These are phyloP conservation scores for Phyllosticta citribraziliensis DNA, from an alignment of 2,329 filamentous ascomycete species.

Conservation along the genomic window DNA sequence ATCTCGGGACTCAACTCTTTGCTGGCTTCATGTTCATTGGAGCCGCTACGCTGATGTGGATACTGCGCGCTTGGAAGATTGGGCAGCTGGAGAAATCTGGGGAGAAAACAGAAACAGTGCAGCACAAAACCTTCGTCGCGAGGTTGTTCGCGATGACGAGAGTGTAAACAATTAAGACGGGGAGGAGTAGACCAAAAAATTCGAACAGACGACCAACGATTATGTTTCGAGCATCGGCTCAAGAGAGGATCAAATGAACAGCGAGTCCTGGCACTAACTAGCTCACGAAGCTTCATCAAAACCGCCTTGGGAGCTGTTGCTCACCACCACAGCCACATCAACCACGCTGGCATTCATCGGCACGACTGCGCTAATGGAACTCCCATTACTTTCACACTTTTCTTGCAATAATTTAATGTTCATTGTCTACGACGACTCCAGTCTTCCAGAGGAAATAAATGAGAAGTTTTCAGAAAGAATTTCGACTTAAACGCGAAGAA, in stretches of 20 bases:
- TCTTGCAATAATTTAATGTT: too few relatives aligned
- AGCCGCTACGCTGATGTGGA: constrained; percentile 42
- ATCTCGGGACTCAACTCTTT: constrained; percentile 51
- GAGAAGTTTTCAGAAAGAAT: neutral
- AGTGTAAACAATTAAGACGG: neutral
- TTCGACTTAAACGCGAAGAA: neutral
- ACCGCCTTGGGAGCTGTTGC: too few relatives aligned
- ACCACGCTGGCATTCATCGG: too few relatives aligned
- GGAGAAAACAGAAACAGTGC: constrained; percentile 17
- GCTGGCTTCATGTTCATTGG: constrained; percentile 53
- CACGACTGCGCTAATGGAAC: too few relatives aligned
- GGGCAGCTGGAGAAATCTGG: constrained; percentile 38
- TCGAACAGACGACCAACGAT: neutral
- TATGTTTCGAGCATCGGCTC: neutral
- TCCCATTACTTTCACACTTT: too few relatives aligned
- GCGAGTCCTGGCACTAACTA: too few relatives aligned
- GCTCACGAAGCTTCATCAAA: too few relatives aligned
- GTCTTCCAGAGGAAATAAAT: neutral
- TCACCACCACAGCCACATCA: too few relatives aligned
- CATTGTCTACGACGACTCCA: neutral
- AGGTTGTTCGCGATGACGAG: neutral
- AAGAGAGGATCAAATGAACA: neutral
- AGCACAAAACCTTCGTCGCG: neutral
- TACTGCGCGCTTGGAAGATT: constrained; percentile 54
- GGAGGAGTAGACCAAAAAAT: neutral